Conservation (phyloP, 1,284 basidiomycete genomes). For the Ustilago shanxiensis region DNA sequence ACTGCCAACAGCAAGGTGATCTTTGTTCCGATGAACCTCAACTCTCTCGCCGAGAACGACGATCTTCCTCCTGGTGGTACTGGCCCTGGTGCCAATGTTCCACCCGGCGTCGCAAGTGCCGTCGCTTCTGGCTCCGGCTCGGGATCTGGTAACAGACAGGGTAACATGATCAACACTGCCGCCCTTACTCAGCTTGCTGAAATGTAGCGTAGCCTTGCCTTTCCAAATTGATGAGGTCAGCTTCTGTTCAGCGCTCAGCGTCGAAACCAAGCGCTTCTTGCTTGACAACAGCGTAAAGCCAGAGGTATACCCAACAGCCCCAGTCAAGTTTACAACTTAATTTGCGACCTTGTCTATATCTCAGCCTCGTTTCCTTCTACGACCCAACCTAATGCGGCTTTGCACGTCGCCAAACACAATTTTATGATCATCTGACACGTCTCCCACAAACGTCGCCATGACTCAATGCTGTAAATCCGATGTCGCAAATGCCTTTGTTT, state of each 20-base stretch:
- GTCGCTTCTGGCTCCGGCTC: conserved; percentile 9
- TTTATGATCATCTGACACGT: too few species aligned
- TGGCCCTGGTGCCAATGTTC: conserved; percentile 4
- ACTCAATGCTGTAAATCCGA: neutral
- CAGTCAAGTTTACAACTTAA: too few species aligned
- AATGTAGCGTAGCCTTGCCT: conserved; percentile 13
- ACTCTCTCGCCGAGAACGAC: conserved; percentile 26
- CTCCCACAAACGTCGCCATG: neutral
- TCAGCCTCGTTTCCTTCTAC: neutral
- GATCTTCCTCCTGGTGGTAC: conserved; percentile 22
- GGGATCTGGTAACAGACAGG: conserved; percentile 7
- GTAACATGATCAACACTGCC: conserved; percentile 38
- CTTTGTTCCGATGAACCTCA: conserved; percentile 84
- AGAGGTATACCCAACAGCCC: neutral
- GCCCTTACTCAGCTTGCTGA: conserved; percentile 42
- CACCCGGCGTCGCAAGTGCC: neutral
- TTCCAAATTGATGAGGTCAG: too few species aligned
- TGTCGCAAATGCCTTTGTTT: neutral
- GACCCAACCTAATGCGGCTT: neutral
- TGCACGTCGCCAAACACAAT: neutral
- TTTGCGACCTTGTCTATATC: too few species aligned
- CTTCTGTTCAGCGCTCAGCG: neutral
- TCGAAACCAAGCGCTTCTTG: neutral
- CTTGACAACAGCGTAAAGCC: neutral
- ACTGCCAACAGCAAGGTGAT: conserved; percentile 86